Percentiles rank a stretch among this genome's conserved stretches.
Conservation (phyloP, 805 yeast species). For the Yamadazyma ubonensis region DNA sequence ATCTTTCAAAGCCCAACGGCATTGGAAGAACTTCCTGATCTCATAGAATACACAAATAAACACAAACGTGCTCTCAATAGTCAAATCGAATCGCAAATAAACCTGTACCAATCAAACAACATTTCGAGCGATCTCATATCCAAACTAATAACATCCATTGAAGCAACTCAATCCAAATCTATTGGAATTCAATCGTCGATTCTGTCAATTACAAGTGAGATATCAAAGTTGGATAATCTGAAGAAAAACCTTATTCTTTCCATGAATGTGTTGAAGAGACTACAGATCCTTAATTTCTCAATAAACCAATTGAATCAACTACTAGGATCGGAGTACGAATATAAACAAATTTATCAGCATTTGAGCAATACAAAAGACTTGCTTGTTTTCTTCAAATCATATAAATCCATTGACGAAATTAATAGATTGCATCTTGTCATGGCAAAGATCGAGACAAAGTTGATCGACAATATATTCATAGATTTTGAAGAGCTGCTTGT, state of each 20-base stretch:
- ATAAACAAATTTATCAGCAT: constrained; percentile 56
- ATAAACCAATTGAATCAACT: constrained; percentile 70
- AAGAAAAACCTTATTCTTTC: constrained; percentile 81
- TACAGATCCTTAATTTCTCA: constrained; percentile 63
- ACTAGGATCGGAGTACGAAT: constrained; percentile 44
- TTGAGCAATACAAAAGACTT: constrained; percentile 73
- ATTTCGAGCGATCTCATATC: constrained; percentile 31
- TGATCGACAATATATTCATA: constrained; percentile 66
- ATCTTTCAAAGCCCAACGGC: constrained; percentile 53
- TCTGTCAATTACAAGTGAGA: constrained; percentile 68
- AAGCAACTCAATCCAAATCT: constrained; percentile 49
- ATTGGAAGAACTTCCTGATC: constrained; percentile 49
- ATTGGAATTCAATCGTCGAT: constrained; percentile 59
- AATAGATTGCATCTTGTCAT: constrained; percentile 62
- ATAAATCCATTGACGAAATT: constrained; percentile 79
- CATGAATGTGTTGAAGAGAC: constrained; percentile 81
- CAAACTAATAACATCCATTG: constrained; percentile 44
- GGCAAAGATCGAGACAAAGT: constrained; percentile 54
- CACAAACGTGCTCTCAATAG: constrained; percentile 51
- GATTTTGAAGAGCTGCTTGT: constrained; percentile 60
- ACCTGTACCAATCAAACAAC: constrained; percentile 24
- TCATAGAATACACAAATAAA: constrained; percentile 48
- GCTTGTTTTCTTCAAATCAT: constrained; percentile 70
- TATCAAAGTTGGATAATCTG: constrained; percentile 74
- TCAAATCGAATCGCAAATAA: constrained; percentile 41